A percentile compares a stretch with the other conserved stretches of the same genome.
Conservation (phyloP, 257 asterid genomes). For the Avicennia marina region DNA sequence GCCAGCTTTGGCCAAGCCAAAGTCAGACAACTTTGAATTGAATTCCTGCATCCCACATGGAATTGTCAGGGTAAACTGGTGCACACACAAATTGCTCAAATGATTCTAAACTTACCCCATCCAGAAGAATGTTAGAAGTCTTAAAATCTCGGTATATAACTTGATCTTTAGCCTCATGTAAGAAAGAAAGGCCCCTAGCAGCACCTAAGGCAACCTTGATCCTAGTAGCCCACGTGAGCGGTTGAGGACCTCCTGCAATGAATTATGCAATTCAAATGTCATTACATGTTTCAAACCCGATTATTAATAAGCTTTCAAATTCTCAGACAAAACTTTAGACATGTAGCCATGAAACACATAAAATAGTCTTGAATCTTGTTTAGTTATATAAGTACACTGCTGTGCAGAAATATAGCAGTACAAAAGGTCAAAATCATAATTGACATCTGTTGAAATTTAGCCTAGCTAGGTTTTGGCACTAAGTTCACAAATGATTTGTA, state of each 20-base stretch:
- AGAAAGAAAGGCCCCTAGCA: slow-evolving; percentile 69
- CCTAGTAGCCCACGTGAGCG: slow-evolving; percentile 62
- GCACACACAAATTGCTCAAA: too few species aligned
- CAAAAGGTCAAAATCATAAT: too few species aligned
- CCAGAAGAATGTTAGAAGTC: slow-evolving; percentile 68
- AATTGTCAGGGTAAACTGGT: background rate
- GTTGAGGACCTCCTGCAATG: slow-evolving; percentile 57
- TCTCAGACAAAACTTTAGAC: too few species aligned
- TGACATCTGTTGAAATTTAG: too few species aligned
- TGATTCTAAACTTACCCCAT: slow-evolving; percentile 36
- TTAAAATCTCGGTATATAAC: slow-evolving; percentile 63
- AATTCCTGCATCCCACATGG: slow-evolving; percentile 40
- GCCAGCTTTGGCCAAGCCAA: slow-evolving; percentile 65
- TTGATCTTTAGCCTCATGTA: slow-evolving; percentile 54
- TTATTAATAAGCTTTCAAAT: too few species aligned
- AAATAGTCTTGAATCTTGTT: too few species aligned
- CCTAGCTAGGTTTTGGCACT: too few species aligned
- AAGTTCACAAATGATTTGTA: too few species aligned
- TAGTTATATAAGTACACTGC: too few species aligned
- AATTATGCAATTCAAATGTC: background rate
- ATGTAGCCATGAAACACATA: too few species aligned
- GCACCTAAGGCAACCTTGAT: slow-evolving; percentile 70
- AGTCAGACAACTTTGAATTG: slow-evolving; percentile 58
- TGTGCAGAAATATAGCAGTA: too few species aligned
- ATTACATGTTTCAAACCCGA: background rate